A percentile compares a stretch with the other conserved stretches of the same genome.
These are phyloP conservation scores for Verbena officinalis DNA, from an alignment of 257 asterid genomes.

Conservation along the genomic window DNA sequence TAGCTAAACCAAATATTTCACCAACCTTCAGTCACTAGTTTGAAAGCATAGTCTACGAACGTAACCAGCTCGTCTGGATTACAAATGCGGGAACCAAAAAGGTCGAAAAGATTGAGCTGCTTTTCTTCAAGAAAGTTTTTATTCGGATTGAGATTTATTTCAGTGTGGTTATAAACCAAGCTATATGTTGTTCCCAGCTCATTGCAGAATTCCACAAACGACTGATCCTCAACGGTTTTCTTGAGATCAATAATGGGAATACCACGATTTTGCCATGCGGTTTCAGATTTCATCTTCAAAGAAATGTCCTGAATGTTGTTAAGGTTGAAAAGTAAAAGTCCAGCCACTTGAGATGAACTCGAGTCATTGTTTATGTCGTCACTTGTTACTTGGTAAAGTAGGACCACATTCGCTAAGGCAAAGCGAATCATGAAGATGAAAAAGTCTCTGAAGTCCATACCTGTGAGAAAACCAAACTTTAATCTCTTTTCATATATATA, in stretches of 20 bases:
- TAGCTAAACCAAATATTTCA: constrained; percentile 2
- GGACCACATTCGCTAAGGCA: constrained; percentile 68
- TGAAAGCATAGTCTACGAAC: constrained; percentile 52
- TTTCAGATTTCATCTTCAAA: constrained; percentile 56
- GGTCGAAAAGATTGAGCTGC: constrained; percentile 29
- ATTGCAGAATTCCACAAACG: constrained; percentile 56
- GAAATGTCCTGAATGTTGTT: constrained; percentile 45
- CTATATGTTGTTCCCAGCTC: constrained; percentile 53
- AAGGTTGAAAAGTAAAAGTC: constrained; percentile 57
- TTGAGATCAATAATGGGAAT: constrained; percentile 29
- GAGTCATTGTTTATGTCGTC: constrained; percentile 15
- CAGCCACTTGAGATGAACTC: constrained; percentile 44
- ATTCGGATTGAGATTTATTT: constrained; percentile 13
- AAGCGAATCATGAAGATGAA: constrained; percentile 76
- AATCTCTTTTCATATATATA: too few species aligned
- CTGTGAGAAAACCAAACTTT: constrained; percentile 34
- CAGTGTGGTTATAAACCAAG: constrained; percentile 32
- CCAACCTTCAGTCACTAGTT: constrained; percentile 32
- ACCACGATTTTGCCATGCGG: constrained; percentile 37
- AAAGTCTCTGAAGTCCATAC: constrained; percentile 83
- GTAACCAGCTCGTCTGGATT: constrained; percentile 55
- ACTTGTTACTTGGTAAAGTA: constrained; percentile 47
- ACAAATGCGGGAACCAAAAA: constrained; percentile 37
- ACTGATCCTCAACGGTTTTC: constrained; percentile 46
- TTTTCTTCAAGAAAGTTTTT: constrained; percentile 31